phyloP scores from a whole-genome alignment of 148 eudicot genomes.

The Rhododendron griersonianum region DNA sequence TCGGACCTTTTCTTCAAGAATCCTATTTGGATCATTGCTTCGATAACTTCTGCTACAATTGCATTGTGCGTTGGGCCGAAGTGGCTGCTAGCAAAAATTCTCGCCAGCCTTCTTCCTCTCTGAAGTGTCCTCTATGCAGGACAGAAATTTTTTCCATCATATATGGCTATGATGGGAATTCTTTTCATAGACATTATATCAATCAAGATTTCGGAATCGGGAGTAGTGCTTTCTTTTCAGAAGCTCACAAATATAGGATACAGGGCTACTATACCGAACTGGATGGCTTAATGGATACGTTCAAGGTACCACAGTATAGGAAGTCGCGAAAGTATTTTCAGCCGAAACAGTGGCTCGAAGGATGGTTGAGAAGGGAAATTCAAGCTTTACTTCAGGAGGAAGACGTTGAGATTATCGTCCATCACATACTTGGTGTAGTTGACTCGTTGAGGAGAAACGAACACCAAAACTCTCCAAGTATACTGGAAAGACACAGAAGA shows the following conservation, averaged over 20 bases:
- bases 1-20: conserved; percentile 40
- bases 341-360: conserved; percentile 52
- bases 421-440: conserved; percentile 73
- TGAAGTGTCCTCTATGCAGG: conserved; percentile 88
- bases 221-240: conserved; percentile 48
- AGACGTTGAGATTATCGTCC: conserved; percentile 71
- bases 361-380: conserved; percentile 80
- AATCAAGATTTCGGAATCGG: conserved; percentile 27
- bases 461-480: conserved; percentile 10
- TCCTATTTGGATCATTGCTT: conserved; percentile 70
- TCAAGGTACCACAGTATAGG: conserved; percentile 62
- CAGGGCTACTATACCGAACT: conserved; percentile 65
- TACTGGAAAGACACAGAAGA: conserved; percentile 35
- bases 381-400: conserved; percentile 92
- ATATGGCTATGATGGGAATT: conserved; percentile 58
- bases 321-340: conserved; percentile 59
- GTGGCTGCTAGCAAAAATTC: conserved; percentile 51
- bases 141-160: conserved; percentile 58
- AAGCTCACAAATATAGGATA: conserved; percentile 74
- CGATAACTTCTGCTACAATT: conserved; percentile 71
- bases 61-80: conserved; percentile 71
- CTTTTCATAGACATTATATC: conserved; percentile 56
- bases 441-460: conserved; percentile 60
- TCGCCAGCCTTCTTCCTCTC: conserved; percentile 32
- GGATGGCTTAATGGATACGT: conserved; percentile 31